A percentile compares a stretch with the other conserved stretches of the same genome.
phyloP scores from a whole-genome alignment of 2,329 filamentous ascomycete species.

The Apiospora rasikravindrae region DNA sequence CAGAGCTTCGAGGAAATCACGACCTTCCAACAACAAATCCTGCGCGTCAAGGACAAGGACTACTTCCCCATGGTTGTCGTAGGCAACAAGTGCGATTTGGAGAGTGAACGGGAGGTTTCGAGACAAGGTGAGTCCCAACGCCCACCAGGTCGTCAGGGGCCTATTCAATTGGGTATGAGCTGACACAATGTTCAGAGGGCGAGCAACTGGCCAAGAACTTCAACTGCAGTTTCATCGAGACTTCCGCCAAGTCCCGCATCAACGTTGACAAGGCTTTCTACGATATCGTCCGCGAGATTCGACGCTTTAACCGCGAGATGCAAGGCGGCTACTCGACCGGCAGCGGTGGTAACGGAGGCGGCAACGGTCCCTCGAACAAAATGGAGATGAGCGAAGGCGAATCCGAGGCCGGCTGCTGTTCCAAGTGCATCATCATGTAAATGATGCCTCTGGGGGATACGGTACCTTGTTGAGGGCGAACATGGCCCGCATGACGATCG shows the following conservation, averaged over 20 bases:
- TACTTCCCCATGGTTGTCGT: slow-evolving; percentile 99
- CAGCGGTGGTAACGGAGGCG: slow-evolving; percentile 67
- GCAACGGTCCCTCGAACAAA: slow-evolving; percentile 69
- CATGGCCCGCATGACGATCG: neutral
- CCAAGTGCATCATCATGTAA: slow-evolving; percentile 89
- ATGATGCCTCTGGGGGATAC: neutral
- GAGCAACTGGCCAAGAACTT: slow-evolving; percentile 85
- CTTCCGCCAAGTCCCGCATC: slow-evolving; percentile 95
- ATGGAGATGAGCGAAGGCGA: slow-evolving; percentile 79
- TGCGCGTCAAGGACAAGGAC: slow-evolving; percentile 99
- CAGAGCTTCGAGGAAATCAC: slow-evolving; percentile 99
- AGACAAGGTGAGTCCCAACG: slow-evolving; percentile 64
- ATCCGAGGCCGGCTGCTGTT: slow-evolving; percentile 78
- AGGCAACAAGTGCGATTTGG: slow-evolving; percentile 99
- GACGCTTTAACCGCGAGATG: slow-evolving; percentile 98
- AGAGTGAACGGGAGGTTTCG: slow-evolving; percentile 87
- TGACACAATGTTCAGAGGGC: slow-evolving; percentile 68
- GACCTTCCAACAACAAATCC: slow-evolving; percentile 98
- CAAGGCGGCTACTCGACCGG: slow-evolving; percentile 81
- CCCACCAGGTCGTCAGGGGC: neutral
- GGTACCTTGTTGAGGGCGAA: neutral
- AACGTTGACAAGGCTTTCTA: slow-evolving; percentile 99
- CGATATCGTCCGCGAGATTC: slow-evolving; percentile 96
- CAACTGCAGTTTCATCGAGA: slow-evolving; percentile 98
- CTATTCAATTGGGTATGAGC: neutral